Conservation (phyloP, 257 asterid genomes). For the Avicennia marina region DNA sequence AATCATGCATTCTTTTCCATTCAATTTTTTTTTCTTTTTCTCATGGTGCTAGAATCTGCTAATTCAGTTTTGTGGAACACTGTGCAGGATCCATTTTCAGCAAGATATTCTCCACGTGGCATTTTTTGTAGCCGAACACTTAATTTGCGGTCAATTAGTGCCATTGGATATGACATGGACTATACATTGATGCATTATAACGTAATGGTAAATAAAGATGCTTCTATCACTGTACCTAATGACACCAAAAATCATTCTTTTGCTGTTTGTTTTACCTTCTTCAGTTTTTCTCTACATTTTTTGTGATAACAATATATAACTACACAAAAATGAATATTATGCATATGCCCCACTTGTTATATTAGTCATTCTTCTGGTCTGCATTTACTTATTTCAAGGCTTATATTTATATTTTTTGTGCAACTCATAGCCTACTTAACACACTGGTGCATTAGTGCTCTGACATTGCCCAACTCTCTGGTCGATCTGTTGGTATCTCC, state of each 20-base stretch:
- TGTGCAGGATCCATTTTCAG: constrained; percentile 62
- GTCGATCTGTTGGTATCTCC: too few relatives aligned
- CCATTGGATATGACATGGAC: constrained; percentile 88
- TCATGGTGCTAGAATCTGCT: constrained; percentile 12
- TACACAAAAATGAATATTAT: neutral
- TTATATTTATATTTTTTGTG: too few relatives aligned
- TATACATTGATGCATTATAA: constrained; percentile 78
- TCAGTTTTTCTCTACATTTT: neutral
- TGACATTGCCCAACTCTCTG: too few relatives aligned
- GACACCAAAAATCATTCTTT: neutral
- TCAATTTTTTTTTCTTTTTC: neutral
- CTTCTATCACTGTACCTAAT: neutral
- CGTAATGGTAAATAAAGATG: constrained; percentile 48
- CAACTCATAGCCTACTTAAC: too few relatives aligned
- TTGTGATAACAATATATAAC: neutral
- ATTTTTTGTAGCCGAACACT: constrained; percentile 78
- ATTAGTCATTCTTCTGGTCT: neutral
- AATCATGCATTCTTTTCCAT: neutral
- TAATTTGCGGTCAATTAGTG: constrained; percentile 72
- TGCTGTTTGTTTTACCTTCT: neutral
- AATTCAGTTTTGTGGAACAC: constrained; percentile 14
- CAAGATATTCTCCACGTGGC: constrained; percentile 67
- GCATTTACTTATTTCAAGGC: too few relatives aligned
- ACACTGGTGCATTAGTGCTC: too few relatives aligned
- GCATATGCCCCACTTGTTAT: neutral